A percentile compares a stretch with the other conserved stretches of the same genome.
Conservation (phyloP, 2,329 filamentous ascomycete genomes). For the Penicillium digitatum region DNA sequence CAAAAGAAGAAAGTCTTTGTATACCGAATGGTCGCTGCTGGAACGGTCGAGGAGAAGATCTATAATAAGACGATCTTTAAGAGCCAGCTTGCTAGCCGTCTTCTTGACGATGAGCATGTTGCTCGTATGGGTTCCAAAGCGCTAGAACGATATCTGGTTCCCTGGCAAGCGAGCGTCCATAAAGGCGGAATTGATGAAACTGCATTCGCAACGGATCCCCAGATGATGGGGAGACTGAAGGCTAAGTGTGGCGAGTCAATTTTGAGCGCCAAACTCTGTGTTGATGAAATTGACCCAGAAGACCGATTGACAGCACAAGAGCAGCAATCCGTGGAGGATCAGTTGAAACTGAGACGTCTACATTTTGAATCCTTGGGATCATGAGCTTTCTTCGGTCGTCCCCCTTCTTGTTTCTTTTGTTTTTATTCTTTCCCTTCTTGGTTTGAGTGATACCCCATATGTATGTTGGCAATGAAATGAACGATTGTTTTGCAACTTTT, state of each 20-base stretch:
- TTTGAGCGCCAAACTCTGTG: background rate
- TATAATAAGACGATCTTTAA: slow-evolving; percentile 78
- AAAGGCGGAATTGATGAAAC: background rate
- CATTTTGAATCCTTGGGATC: background rate
- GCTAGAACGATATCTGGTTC: background rate
- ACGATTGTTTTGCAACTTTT: background rate
- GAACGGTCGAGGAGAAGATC: slow-evolving; percentile 72
- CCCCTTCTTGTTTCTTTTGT: background rate
- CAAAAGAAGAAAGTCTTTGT: slow-evolving; percentile 78
- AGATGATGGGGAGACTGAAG: background rate
- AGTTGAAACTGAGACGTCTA: background rate
- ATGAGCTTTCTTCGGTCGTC: background rate
- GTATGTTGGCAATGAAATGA: background rate
- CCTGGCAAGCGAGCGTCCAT: background rate
- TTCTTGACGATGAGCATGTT: slow-evolving; percentile 79
- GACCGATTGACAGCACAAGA: background rate
- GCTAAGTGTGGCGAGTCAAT: background rate
- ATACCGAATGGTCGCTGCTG: slow-evolving; percentile 73
- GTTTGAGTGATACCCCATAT: background rate
- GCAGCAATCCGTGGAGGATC: background rate
- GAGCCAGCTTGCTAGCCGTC: slow-evolving; percentile 69
- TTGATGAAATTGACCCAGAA: background rate
- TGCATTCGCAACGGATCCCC: background rate
- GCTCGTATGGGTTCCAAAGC: slow-evolving; percentile 59
- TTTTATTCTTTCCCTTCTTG: background rate